phyloP scores from a whole-genome alignment of 2,329 filamentous ascomycete genomes.

The Hypocreales sp. region DNA sequence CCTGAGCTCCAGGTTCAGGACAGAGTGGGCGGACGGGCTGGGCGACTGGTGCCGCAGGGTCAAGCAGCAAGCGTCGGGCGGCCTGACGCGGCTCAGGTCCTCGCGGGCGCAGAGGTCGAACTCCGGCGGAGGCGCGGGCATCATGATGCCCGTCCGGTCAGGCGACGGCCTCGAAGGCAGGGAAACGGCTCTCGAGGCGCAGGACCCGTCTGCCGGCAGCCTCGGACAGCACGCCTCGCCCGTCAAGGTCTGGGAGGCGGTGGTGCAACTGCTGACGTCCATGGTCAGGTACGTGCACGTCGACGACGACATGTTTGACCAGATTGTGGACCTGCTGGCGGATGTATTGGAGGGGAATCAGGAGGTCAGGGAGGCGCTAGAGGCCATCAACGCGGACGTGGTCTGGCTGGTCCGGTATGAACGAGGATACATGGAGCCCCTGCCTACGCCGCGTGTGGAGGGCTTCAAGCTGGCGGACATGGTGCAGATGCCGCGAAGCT shows the following conservation, averaged over 20 bases:
- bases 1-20: constrained; percentile 57
- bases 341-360: constrained; percentile 27
- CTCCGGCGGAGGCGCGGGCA: constrained; percentile 3
- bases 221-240: constrained; percentile 46
- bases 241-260: constrained; percentile 47
- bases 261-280: constrained; percentile 40
- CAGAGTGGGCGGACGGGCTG: constrained; percentile 49
- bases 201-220: constrained; percentile 13
- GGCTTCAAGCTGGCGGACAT: constrained; percentile 23
- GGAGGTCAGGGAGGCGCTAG: constrained; percentile 41
- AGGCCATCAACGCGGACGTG: constrained; percentile 54
- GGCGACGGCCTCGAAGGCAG: constrained; percentile 8
- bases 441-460: constrained; percentile 24
- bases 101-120: not conserved
- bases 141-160: constrained; percentile 17
- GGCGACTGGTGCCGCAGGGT: constrained; percentile 29
- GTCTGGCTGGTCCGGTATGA: constrained; percentile 55
- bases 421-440: constrained; percentile 21
- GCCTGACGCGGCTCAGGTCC: constrained; percentile 3
- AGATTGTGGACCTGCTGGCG: constrained; percentile 48
- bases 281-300: constrained; percentile 48
- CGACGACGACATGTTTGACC: constrained; percentile 56
- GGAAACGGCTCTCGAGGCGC: constrained; percentile 2
- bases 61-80: constrained; percentile 21
- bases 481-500: constrained; percentile 5